These are phyloP conservation scores for Fusarium sterilihyphosum DNA, from an alignment of 2,329 filamentous ascomycete genomes.

Conservation along the genomic window DNA sequence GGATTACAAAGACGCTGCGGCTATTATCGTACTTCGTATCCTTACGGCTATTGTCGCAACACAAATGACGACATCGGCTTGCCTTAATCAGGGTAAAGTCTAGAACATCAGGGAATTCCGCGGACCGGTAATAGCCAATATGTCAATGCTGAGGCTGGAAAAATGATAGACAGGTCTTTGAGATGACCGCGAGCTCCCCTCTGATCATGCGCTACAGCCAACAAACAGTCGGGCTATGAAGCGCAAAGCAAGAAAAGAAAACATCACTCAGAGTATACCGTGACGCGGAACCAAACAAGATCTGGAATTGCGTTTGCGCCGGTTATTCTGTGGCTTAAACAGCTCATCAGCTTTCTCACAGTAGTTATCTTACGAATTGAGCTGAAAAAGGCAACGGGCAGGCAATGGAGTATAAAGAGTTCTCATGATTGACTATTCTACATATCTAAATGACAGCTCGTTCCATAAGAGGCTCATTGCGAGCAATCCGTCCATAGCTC, in stretches of 20 bases:
- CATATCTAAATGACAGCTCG: not conserved
- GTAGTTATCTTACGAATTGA: too few species aligned
- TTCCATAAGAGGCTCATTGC: constrained; percentile 8
- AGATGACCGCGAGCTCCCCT: too few species aligned
- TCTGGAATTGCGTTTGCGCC: not conserved
- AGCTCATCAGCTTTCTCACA: not conserved
- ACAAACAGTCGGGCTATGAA: not conserved
- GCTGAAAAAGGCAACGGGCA: not conserved
- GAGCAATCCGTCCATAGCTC: constrained; percentile 2
- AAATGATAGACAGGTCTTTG: not conserved
- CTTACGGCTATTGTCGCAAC: not conserved
- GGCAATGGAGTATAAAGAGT: not conserved
- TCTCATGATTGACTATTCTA: not conserved
- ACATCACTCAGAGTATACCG: too few species aligned
- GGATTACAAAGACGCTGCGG: not conserved
- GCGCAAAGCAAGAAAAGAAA: not conserved
- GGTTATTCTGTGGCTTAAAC: not conserved
- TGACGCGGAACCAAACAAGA: too few species aligned
- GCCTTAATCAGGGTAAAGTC: not conserved
- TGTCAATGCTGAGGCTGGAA: not conserved
- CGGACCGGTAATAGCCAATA: not conserved
- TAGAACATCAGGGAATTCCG: not conserved
- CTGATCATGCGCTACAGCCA: not conserved
- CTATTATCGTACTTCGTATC: not conserved
- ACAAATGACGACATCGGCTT: not conserved